Evolutionary conservation across 495 filamentous ascomycete species (phyloP).

Genomic region (Penicillium daleae): DNA sequence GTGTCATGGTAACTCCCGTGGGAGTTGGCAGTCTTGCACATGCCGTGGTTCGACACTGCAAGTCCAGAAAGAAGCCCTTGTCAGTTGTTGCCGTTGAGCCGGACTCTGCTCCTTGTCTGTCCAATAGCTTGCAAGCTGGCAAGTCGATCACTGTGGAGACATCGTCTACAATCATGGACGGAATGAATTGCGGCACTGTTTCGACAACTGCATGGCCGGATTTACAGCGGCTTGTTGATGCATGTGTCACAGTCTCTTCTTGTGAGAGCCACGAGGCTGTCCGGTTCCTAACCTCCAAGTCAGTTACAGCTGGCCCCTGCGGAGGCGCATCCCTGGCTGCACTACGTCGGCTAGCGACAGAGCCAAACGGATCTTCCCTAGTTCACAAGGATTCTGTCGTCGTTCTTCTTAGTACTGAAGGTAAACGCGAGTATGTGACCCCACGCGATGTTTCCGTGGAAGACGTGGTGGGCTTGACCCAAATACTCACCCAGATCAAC

Average conservation of each 20-base stretch:
- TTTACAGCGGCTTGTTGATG: slow-evolving; percentile 59
- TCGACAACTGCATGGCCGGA: slow-evolving; percentile 64
- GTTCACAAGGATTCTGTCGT: slow-evolving; percentile 54
- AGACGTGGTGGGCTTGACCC: slow-evolving; percentile 41
- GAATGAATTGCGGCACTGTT: slow-evolving; percentile 70
- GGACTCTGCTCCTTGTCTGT: slow-evolving; percentile 63
- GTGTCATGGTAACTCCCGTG: slow-evolving; percentile 58
- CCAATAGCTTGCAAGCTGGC: slow-evolving; percentile 51
- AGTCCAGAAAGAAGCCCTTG: slow-evolving; percentile 36
- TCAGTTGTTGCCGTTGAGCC: slow-evolving; percentile 65
- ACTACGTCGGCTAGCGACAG: slow-evolving; percentile 45
- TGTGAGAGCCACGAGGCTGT: slow-evolving; percentile 57
- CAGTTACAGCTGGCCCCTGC: slow-evolving; percentile 63
- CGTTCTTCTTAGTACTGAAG: slow-evolving; percentile 57
- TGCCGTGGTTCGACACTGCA: slow-evolving; percentile 62
- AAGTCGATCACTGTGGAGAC: slow-evolving; percentile 50
- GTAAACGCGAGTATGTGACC: slow-evolving; percentile 40
- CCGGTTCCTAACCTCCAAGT: slow-evolving; percentile 46
- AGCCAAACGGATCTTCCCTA: slow-evolving; percentile 30
- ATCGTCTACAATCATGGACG: slow-evolving; percentile 64
- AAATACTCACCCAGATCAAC: slow-evolving; percentile 44
- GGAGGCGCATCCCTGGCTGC: slow-evolving; percentile 65
- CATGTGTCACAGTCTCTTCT: slow-evolving; percentile 59
- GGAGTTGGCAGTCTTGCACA: slow-evolving; percentile 70
- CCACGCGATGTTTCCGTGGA: slow-evolving; percentile 40